Conservation (phyloP, 495 filamentous ascomycete species). For the Neurospora africana region DNA sequence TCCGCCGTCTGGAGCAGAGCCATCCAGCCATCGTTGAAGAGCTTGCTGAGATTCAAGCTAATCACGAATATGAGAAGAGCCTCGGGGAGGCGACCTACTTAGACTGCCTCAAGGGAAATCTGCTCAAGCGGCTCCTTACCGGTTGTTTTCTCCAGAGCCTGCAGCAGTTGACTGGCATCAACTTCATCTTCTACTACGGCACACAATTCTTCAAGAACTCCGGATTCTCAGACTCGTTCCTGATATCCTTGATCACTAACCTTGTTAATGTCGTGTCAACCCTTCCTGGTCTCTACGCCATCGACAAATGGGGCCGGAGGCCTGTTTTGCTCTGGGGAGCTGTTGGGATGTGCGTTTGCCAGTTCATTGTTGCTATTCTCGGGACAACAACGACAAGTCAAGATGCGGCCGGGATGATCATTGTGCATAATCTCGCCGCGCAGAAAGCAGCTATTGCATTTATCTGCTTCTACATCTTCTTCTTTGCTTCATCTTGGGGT, state of each 20-base stretch:
- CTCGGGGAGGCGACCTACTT: neutral
- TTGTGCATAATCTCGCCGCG: neutral
- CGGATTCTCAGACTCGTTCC: neutral
- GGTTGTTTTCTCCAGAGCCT: neutral
- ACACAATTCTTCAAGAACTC: neutral
- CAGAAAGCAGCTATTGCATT: neutral
- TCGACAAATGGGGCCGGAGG: neutral
- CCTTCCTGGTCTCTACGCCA: neutral
- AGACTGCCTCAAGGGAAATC: neutral
- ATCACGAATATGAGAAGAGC: neutral
- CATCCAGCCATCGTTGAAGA: neutral
- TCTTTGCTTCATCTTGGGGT: neutral
- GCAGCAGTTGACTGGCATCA: neutral
- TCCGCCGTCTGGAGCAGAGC: neutral
- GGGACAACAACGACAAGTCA: neutral
- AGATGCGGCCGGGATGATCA: neutral
- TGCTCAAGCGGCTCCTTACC: neutral
- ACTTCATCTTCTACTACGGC: neutral
- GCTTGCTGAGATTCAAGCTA: neutral
- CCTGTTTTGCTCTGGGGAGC: neutral
- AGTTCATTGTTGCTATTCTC: neutral
- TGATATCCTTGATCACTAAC: neutral
- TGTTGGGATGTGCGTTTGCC: neutral
- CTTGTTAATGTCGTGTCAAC: neutral
- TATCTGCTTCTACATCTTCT: neutral